These are phyloP conservation scores for Cryphonectria parasitica DNA, from an alignment of 2,329 filamentous ascomycete genomes.

Conservation along the genomic window DNA sequence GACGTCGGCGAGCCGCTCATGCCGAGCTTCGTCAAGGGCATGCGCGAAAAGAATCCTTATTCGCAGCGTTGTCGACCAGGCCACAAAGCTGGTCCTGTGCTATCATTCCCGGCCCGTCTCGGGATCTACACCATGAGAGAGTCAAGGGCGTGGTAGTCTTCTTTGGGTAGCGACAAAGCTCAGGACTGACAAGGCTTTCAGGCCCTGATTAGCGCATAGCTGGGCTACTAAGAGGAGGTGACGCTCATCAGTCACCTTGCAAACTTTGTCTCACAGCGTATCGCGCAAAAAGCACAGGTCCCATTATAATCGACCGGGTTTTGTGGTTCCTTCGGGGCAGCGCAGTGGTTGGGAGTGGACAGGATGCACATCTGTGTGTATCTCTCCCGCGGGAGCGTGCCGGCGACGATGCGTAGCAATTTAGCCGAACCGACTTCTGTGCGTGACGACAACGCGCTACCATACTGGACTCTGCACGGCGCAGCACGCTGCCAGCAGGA, in stretches of 20 bases:
- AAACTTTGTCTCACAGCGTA: background rate
- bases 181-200: background rate
- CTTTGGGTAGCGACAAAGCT: background rate
- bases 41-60: background rate
- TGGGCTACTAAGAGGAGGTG: background rate
- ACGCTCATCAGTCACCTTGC: background rate
- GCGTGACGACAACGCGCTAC: background rate
- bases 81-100: background rate
- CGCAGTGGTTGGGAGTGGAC: background rate
- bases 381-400: background rate
- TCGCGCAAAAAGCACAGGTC: background rate
- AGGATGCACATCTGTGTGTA: background rate
- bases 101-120: background rate
- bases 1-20: background rate
- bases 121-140: background rate
- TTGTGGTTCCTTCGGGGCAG: background rate
- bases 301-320: background rate
- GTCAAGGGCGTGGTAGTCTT: background rate
- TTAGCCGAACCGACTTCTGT: slow-evolving; percentile 1
- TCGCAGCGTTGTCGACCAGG: background rate
- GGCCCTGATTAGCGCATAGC: background rate
- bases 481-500: background rate
- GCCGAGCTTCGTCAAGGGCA: background rate
- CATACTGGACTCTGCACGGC: background rate
- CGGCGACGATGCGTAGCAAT: background rate